Conservation (phyloP, 768 basidiomycete species). For the Tylopilus balloui region DNA sequence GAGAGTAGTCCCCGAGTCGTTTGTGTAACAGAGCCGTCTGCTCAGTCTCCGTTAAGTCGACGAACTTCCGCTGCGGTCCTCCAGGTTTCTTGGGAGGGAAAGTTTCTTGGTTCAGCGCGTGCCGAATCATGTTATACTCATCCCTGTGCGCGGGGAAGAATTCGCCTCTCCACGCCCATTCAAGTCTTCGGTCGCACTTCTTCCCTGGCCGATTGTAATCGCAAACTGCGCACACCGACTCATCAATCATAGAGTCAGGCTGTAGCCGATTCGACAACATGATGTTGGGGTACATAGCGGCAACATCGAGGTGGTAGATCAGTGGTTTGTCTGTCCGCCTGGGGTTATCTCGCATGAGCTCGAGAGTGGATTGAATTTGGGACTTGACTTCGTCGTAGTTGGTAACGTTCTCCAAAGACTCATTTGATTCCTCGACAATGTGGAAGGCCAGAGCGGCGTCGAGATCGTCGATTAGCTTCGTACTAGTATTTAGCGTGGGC, state of each 20-base stretch:
- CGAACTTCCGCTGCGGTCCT: conserved; percentile 72
- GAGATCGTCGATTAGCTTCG: conserved; percentile 86
- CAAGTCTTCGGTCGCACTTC: conserved; percentile 85
- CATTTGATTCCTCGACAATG: conserved; percentile 79
- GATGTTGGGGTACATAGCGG: conserved; percentile 99
- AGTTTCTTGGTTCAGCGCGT: conserved; percentile 89
- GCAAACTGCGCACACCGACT: conserved; percentile 94
- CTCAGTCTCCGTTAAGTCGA: conserved; percentile 77
- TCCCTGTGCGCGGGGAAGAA: conserved; percentile 97
- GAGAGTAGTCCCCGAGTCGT: conserved; percentile 95
- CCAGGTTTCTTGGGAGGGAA: conserved; percentile 81
- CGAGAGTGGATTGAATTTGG: conserved; percentile 72
- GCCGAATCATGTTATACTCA: conserved; percentile 98
- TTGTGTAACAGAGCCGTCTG: conserved; percentile 93
- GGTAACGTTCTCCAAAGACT: conserved; percentile 74
- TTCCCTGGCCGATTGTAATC: conserved; percentile 98
- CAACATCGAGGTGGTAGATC: conserved; percentile 98
- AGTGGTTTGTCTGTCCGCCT: conserved; percentile 86
- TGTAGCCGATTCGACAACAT: conserved; percentile 99
- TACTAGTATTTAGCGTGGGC: background rate
- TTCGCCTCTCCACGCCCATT: conserved; percentile 99
- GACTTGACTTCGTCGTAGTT: conserved; percentile 93
- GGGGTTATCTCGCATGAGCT: conserved; percentile 88
- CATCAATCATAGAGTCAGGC: conserved; percentile 96
- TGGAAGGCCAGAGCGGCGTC: conserved; percentile 90